Evolutionary conservation across 805 yeast genomes (phyloP), one percentile per base, ranked within the genome.

Genomic region (Cyberlindnera petersonii): DNA sequence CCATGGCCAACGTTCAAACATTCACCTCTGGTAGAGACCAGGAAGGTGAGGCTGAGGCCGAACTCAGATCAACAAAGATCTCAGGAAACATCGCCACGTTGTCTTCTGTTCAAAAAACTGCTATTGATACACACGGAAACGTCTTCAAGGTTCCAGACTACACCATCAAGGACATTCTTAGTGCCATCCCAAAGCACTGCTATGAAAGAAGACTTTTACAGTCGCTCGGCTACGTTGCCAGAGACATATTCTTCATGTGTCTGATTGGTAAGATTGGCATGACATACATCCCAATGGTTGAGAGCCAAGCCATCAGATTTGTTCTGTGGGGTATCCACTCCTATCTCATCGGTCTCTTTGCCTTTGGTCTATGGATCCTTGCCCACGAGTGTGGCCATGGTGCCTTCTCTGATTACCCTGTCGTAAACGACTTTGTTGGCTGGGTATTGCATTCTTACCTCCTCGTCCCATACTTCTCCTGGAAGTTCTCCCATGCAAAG

Each of bases 301-400:
- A 60, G 17, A 56, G 63, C 23, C n/a, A n/a, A n/a, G n/a, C n/a
- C n/a, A n/a, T n/a, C n/a, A n/a, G n/a, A n/a, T n/a, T n/a, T n/a
- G n/a, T n/a, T n/a, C n/a, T n/a, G n/a, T n/a, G n/a, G n/a, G n/a
- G n/a, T n/a, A n/a, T n/a, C n/a, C n/a, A n/a, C n/a, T 39, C 47
- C 22, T 37, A 26, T 32, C 35, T 59, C n/a, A n/a, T n/a, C n/a
- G n/a, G n/a, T n/a, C n/a, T n/a, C n/a, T 48, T 52, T 38, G 53
- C 62, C 20, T 64, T 74, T 40, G 82, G 83, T 31, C 57, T 75
- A 36, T 77, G 82, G 82, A 73, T 77, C 45, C 58, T 77, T 55
- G 80, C 79, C 33, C 82, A 75, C 55, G 81, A 75, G 60, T 77
- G 82, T 65, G 82, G 82, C 29, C 83, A 77, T 56, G 72, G 71